Evolutionary conservation across 768 basidiomycete species (phyloP).

Genomic region (Ephemerocybe angulata): DNA sequence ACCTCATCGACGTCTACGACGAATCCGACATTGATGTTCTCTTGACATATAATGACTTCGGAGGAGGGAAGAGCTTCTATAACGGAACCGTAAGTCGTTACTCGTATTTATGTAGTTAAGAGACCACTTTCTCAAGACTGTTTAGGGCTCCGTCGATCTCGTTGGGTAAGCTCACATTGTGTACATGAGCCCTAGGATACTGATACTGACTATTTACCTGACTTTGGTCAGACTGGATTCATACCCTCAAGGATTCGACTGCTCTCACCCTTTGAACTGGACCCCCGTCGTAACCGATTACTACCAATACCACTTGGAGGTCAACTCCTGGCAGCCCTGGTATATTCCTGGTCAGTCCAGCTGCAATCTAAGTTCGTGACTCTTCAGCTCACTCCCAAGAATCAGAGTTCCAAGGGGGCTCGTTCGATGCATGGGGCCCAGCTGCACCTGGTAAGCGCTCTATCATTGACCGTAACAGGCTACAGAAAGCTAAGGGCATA

Average conservation of each 20-base stretch:
- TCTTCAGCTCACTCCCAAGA: background rate
- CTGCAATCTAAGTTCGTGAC: slow-evolving; percentile 8
- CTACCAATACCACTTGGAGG: slow-evolving; percentile 55
- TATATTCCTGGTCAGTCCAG: slow-evolving; percentile 59
- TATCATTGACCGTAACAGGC: background rate
- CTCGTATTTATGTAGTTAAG: background rate
- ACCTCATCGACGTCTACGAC: slow-evolving; percentile 55
- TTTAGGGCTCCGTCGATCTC: slow-evolving; percentile 75
- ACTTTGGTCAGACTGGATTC: slow-evolving; percentile 47
- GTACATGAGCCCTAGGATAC: background rate
- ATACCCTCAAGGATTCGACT: slow-evolving; percentile 80
- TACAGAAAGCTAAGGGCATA: slow-evolving; percentile 1
- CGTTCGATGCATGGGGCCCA: slow-evolving; percentile 81
- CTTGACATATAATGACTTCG: slow-evolving; percentile 72
- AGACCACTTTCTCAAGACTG: background rate
- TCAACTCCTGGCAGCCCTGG: slow-evolving; percentile 53
- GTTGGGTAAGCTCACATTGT: slow-evolving; percentile 48
- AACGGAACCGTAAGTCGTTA: slow-evolving; percentile 55
- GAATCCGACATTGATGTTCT: slow-evolving; percentile 61
- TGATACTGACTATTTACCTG: too few relatives aligned
- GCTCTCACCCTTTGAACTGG: slow-evolving; percentile 70
- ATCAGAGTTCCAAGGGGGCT: slow-evolving; percentile 64
- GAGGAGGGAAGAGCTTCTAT: slow-evolving; percentile 55
- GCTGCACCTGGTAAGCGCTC: slow-evolving; percentile 51
- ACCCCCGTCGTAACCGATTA: slow-evolving; percentile 60